A percentile compares a stretch with the other conserved stretches of the same genome.
Evolutionary conservation across 441 rosid genomes (phyloP).

Genomic region (Populus hybrid): DNA sequence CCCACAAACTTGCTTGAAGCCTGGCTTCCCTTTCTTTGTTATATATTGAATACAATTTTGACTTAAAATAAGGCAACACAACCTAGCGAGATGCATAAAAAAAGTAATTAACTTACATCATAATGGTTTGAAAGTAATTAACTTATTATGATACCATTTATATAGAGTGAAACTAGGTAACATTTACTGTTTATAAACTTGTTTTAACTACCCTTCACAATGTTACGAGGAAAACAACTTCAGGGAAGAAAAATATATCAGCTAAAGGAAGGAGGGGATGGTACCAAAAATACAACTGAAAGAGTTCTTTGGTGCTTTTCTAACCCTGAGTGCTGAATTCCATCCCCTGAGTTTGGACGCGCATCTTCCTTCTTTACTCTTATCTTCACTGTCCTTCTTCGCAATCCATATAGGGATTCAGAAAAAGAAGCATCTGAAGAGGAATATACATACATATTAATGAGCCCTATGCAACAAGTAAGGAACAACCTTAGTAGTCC

Average conservation of each 20-base stretch:
- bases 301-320: constrained; percentile 79
- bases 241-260: background rate
- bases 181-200: constrained; percentile 3
- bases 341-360: constrained; percentile 40
- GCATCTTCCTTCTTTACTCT: constrained; percentile 43
- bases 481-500: background rate
- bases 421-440: constrained; percentile 91
- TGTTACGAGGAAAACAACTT: background rate
- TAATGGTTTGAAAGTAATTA: background rate
- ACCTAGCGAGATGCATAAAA: constrained; percentile 48
- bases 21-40: constrained; percentile 97
- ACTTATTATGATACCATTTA: background rate
- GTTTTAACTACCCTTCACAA: background rate
- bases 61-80: constrained; percentile 91
- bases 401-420: constrained; percentile 89
- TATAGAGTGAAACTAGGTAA: background rate
- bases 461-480: background rate
- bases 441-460: constrained; percentile 16
- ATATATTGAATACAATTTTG: constrained; percentile 83
- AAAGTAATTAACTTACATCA: constrained; percentile 24
- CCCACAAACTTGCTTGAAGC: constrained; percentile 96
- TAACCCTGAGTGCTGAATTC: constrained; percentile 62
- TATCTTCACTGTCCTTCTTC: constrained; percentile 78
- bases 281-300: constrained; percentile 89
- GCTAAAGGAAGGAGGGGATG: constrained; percentile 20